A percentile compares a stretch with the other conserved stretches of the same genome.
phyloP scores from a whole-genome alignment of 2,329 filamentous ascomycete species.

The Paecilomyces variotii region DNA sequence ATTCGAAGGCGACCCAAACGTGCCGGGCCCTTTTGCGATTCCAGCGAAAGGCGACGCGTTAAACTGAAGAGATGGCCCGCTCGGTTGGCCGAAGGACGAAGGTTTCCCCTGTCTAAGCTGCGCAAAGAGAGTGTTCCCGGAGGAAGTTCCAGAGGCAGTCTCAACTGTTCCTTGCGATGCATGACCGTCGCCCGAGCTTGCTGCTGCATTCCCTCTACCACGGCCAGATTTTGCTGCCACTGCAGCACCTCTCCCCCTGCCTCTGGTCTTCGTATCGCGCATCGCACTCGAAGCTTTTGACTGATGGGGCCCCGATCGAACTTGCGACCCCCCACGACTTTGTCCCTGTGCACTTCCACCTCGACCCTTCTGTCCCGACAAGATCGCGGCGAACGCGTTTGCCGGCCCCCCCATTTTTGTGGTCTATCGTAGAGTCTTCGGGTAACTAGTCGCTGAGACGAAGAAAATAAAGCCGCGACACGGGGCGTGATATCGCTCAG shows the following conservation, averaged over 20 bases:
- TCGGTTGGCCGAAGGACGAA: neutral
- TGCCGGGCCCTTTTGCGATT: constrained; percentile 8
- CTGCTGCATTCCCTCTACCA: neutral
- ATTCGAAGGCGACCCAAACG: constrained; percentile 9
- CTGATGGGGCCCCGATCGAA: neutral
- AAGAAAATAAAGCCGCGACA: neutral
- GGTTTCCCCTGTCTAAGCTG: constrained; percentile 6
- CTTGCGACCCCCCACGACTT: neutral
- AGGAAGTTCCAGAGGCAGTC: neutral
- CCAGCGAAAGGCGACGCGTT: constrained; percentile 13
- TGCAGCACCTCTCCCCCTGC: neutral
- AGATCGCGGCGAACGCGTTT: neutral
- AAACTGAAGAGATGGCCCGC: neutral
- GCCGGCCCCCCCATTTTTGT: neutral
- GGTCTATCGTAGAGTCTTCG: neutral
- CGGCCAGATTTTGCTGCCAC: neutral
- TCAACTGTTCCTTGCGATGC: neutral
- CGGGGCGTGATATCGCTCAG: neutral
- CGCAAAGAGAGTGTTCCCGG: constrained; percentile 6
- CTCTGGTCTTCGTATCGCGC: neutral
- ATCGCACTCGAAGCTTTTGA: neutral
- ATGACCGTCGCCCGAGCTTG: neutral
- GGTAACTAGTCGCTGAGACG: neutral
- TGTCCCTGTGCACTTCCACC: neutral
- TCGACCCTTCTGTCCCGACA: neutral